Evolutionary conservation across 2,329 filamentous ascomycete genomes (phyloP).

Genomic region (Pseudocercospora vitis): DNA sequence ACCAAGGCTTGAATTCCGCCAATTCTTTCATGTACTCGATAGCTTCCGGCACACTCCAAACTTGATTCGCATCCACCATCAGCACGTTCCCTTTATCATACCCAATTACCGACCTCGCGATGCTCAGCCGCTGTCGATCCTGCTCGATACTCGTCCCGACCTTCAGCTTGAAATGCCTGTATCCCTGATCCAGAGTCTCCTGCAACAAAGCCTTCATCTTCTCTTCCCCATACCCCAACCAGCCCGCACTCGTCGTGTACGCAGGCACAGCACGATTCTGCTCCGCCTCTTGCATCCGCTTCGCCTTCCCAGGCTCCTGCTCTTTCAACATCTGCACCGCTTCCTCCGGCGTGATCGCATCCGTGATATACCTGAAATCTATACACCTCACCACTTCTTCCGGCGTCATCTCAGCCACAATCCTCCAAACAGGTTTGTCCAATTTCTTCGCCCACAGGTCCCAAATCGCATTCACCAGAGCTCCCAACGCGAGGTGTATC

Average conservation of each 20-base stretch:
- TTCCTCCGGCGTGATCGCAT: slow-evolving; percentile 85
- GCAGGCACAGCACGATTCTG: slow-evolving; percentile 75
- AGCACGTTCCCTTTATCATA: slow-evolving; percentile 80
- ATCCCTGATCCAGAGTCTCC: slow-evolving; percentile 74
- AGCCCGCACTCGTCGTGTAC: slow-evolving; percentile 87
- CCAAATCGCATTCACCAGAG: slow-evolving; percentile 85
- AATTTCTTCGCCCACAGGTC: slow-evolving; percentile 91
- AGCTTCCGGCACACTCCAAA: slow-evolving; percentile 85
- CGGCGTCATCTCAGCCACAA: slow-evolving; percentile 85
- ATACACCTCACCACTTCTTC: slow-evolving; percentile 85
- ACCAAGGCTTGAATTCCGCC: slow-evolving; percentile 78
- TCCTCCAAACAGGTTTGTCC: slow-evolving; percentile 83
- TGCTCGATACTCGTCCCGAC: slow-evolving; percentile 72
- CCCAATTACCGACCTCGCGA: slow-evolving; percentile 77
- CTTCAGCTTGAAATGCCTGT: slow-evolving; percentile 88
- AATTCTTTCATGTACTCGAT: slow-evolving; percentile 83
- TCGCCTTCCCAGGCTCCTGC: slow-evolving; percentile 65
- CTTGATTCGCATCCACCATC: slow-evolving; percentile 92
- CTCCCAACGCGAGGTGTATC: slow-evolving; percentile 85
- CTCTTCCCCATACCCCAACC: slow-evolving; percentile 86
- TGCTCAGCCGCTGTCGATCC: slow-evolving; percentile 67
- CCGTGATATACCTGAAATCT: slow-evolving; percentile 92
- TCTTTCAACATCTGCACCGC: slow-evolving; percentile 69
- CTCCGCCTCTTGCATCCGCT: slow-evolving; percentile 72
- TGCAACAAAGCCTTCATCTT: slow-evolving; percentile 76